Evolutionary conservation across 495 filamentous ascomycete genomes (phyloP).

Genomic region (Aspergillus avenaceus): DNA sequence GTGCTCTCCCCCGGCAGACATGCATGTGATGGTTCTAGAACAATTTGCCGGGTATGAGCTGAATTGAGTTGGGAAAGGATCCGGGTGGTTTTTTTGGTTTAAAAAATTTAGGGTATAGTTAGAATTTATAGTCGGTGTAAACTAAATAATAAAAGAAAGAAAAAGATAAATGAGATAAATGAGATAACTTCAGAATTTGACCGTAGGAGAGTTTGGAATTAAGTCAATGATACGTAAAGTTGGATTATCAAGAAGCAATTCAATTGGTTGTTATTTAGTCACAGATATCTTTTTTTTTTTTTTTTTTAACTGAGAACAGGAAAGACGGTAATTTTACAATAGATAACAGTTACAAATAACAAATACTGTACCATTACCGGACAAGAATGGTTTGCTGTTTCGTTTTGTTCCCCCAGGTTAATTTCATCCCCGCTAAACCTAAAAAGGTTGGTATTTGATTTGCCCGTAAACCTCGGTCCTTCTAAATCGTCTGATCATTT

Average conservation of each 20-base stretch:
- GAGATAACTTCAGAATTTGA: not conserved
- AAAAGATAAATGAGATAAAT: too few species aligned
- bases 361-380: too few species aligned
- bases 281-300: not conserved
- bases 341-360: too few species aligned
- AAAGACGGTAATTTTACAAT: not conserved
- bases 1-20: conserved; percentile 69
- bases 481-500: too few species aligned
- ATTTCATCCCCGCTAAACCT: not conserved
- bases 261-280: not conserved
- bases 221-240: conserved; percentile 2
- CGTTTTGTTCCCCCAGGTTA: too few species aligned
- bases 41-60: not conserved
- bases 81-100: not conserved
- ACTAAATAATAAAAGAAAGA: too few species aligned
- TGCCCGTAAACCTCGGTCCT: not conserved
- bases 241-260: not conserved
- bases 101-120: too few species aligned
- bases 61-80: not conserved
- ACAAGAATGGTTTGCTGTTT: too few species aligned
- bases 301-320: not conserved
- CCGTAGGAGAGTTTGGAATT: not conserved
- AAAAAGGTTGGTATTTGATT: not conserved
- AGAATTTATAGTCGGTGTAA: too few species aligned
- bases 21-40: conserved; percentile 44